Evolutionary conservation across 2,329 filamentous ascomycete genomes (phyloP).

Genomic region (Macrophomina phaseolina): DNA sequence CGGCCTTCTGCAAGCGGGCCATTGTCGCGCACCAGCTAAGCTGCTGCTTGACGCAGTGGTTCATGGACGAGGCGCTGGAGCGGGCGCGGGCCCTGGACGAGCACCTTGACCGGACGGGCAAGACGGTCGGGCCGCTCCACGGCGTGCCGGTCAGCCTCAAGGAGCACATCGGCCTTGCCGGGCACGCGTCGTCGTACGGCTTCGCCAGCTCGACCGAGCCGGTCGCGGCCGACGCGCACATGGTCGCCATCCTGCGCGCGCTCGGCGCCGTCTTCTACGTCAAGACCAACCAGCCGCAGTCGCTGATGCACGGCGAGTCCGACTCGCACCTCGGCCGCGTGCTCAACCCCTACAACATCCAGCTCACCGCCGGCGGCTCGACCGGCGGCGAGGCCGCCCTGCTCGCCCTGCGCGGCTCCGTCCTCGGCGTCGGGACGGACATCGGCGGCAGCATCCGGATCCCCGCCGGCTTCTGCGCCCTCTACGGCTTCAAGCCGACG

Average conservation of each 20-base stretch:
- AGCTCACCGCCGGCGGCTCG: slow-evolving; percentile 57
- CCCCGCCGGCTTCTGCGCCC: slow-evolving; percentile 25
- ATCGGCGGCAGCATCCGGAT: slow-evolving; percentile 25
- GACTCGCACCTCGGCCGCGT: slow-evolving; percentile 57
- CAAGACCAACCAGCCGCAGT: slow-evolving; percentile 62
- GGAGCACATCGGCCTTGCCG: slow-evolving; percentile 67
- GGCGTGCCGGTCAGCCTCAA: slow-evolving; percentile 41
- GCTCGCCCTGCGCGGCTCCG: slow-evolving; percentile 57
- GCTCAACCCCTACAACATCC: slow-evolving; percentile 59
- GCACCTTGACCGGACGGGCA: slow-evolving; percentile 43
- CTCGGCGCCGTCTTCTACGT: slow-evolving; percentile 60
- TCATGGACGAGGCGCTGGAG: slow-evolving; percentile 33
- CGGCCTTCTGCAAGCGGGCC: slow-evolving; percentile 33
- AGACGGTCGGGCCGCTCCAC: slow-evolving; percentile 54
- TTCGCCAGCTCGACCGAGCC: slow-evolving; percentile 53
- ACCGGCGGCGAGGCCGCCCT: slow-evolving; percentile 64
- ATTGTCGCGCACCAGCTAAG: slow-evolving; percentile 28
- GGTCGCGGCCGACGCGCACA: slow-evolving; percentile 33
- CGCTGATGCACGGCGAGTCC: slow-evolving; percentile 60
- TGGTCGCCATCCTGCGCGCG: slow-evolving; percentile 34
- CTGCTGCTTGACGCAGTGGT: slow-evolving; percentile 34
- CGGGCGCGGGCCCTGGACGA: slow-evolving; percentile 46
- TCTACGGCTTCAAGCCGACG: slow-evolving; percentile 23
- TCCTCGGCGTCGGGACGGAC: slow-evolving; percentile 54
- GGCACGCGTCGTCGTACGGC: slow-evolving; percentile 63